These are phyloP conservation scores for Hyaloscypha variabilis DNA, from an alignment of 495 filamentous ascomycete species.

Conservation along the genomic window DNA sequence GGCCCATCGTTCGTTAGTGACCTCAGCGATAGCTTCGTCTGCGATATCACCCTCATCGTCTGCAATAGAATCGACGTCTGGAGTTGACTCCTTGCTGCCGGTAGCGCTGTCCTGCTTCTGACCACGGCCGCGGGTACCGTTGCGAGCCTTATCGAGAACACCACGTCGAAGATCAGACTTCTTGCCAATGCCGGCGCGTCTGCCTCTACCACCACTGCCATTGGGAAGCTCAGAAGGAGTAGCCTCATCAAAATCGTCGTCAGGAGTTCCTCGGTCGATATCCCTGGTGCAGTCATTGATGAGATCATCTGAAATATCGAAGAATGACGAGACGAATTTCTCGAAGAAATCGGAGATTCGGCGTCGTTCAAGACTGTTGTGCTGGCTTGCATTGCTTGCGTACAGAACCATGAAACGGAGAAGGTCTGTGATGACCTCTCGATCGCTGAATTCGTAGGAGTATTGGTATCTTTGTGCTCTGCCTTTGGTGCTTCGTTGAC, in stretches of 20 bases:
- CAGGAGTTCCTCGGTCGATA: constrained; percentile 60
- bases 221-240: constrained; percentile 54
- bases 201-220: constrained; percentile 58
- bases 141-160: constrained; percentile 77
- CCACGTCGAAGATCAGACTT: constrained; percentile 82
- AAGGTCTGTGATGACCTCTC: constrained; percentile 79
- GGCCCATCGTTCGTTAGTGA: constrained; percentile 59
- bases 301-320: constrained; percentile 74
- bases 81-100: constrained; percentile 84
- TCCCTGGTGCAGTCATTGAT: constrained; percentile 79
- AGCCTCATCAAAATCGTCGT: constrained; percentile 73
- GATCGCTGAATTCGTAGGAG: constrained; percentile 70
- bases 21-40: constrained; percentile 47
- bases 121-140: constrained; percentile 57
- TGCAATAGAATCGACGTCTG: constrained; percentile 71
- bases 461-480: constrained; percentile 71
- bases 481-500: constrained; percentile 60
- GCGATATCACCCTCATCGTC: constrained; percentile 65
- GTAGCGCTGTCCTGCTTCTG: constrained; percentile 75
- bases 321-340: constrained; percentile 87
- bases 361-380: constrained; percentile 71
- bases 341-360: constrained; percentile 82
- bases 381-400: constrained; percentile 66
- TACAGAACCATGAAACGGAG: constrained; percentile 78
- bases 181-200: constrained; percentile 63